These are phyloP conservation scores for Beauveria scarabaeidicola DNA, from an alignment of 2,329 filamentous ascomycete species.

Conservation along the genomic window DNA sequence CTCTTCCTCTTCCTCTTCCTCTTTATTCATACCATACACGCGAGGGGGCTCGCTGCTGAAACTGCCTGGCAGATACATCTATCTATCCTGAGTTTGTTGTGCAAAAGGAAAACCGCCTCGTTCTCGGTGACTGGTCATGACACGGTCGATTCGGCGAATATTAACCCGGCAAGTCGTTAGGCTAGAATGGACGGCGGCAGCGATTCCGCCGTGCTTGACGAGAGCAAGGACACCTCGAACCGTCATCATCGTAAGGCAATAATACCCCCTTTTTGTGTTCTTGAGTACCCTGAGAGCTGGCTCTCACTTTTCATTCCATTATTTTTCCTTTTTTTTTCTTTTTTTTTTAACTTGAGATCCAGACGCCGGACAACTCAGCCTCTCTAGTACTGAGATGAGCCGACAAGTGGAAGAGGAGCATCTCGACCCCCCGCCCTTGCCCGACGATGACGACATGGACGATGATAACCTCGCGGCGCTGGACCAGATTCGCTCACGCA, in stretches of 20 bases:
- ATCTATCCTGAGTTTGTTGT: no score
- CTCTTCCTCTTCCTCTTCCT: not conserved
- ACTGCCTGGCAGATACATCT: not conserved
- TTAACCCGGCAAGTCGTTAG: not conserved
- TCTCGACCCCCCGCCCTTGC: not conserved
- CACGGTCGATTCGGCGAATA: not conserved
- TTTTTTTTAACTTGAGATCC: fast-evolving
- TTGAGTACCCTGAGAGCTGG: not conserved
- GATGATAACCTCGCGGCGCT: constrained; percentile 27
- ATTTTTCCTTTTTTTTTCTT: no score
- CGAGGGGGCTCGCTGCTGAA: not conserved
- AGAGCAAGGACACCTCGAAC: not conserved
- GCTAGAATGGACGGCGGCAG: not conserved
- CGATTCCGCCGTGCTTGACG: not conserved
- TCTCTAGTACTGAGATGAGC: not conserved
- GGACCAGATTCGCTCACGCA: constrained; percentile 26
- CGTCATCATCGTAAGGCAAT: not conserved
- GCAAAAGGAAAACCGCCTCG: no score
- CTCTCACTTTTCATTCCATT: no score
- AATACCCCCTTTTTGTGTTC: not conserved
- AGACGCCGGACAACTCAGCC: not conserved
- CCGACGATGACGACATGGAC: constrained; percentile 28
- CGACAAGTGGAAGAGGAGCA: not conserved
- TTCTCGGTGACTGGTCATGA: not conserved
- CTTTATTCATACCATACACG: not conserved